Conservation (phyloP, 148 eudicot genomes). For the Camellia sinensis region DNA sequence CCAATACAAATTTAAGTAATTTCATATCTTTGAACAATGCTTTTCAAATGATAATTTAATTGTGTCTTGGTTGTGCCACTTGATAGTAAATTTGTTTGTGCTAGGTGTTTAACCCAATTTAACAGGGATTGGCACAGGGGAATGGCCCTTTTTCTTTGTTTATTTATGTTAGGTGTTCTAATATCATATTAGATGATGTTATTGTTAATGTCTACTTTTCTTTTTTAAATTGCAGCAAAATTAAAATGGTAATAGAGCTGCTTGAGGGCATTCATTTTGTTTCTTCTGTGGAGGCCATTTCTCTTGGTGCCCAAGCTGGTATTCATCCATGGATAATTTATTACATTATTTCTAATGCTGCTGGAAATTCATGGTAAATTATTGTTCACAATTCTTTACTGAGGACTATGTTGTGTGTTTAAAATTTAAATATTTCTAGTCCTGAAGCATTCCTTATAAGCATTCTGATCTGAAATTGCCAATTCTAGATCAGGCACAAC, state of each 20-base stretch:
- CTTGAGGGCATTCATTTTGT: constrained; percentile 95
- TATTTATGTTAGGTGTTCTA: not conserved
- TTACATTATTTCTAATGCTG: constrained; percentile 95
- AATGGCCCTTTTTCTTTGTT: not conserved
- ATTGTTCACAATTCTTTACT: not conserved
- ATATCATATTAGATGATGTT: not conserved
- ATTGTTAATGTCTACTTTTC: not conserved
- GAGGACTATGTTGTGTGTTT: too few species aligned
- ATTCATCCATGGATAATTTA: constrained; percentile 90
- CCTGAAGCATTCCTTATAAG: not conserved
- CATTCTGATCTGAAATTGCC: not conserved
- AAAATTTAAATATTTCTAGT: not conserved
- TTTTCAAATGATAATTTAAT: too few species aligned
- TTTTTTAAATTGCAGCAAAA: constrained; percentile 55
- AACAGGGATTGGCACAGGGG: not conserved
- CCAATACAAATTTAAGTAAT: not conserved
- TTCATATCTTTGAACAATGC: not conserved
- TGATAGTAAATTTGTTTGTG: not conserved
- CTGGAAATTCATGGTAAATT: constrained; percentile 90
- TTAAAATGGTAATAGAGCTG: constrained; percentile 77
- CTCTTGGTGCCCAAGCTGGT: constrained; percentile 86
- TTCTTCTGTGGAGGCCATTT: constrained; percentile 92
- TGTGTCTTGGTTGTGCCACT: too few species aligned
- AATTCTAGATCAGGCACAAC: too few species aligned
- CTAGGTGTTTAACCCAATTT: not conserved